These are phyloP conservation scores for Botryosphaeria dothidea DNA, from an alignment of 2,329 filamentous ascomycete species.

Conservation along the genomic window DNA sequence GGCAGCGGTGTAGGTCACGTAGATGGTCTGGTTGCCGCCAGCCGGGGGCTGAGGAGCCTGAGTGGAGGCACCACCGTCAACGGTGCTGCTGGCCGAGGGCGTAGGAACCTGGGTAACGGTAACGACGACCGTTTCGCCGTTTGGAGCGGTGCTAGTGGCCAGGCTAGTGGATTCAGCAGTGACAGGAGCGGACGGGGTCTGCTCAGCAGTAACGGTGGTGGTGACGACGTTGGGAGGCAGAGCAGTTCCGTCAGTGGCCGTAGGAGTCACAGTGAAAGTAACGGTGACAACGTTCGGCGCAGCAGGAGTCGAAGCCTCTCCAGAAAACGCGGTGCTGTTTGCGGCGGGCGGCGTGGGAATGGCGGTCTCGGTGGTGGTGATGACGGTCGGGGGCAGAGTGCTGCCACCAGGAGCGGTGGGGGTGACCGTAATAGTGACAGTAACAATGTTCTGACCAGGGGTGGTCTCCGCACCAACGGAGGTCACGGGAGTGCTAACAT, in stretches of 20 bases:
- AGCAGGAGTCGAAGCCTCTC: not conserved
- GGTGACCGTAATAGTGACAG: not conserved
- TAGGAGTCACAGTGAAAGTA: slow-evolving; percentile 6
- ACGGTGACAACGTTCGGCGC: not conserved
- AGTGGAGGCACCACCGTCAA: not conserved
- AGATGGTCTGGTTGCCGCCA: slow-evolving; percentile 7
- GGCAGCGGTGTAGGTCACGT: not conserved
- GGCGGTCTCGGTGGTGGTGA: slow-evolving; percentile 1
- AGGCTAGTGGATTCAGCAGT: not conserved
- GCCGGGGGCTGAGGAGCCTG: not conserved
- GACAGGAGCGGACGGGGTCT: slow-evolving; percentile 2
- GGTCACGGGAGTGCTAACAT: not conserved
- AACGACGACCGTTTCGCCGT: not conserved
- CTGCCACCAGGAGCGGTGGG: slow-evolving; percentile 9
- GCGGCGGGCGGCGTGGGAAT: not conserved
- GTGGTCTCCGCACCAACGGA: not conserved
- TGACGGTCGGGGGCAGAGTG: slow-evolving; percentile 2
- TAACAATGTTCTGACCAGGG: slow-evolving; percentile 2
- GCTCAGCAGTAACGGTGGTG: slow-evolving; percentile 1
- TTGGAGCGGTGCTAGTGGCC: not conserved
- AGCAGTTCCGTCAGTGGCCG: slow-evolving; percentile 1
- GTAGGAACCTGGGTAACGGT: not conserved
- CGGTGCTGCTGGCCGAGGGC: not conserved
- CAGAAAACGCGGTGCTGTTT: not conserved
- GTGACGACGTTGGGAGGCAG: slow-evolving; percentile 10